phyloP scores from a whole-genome alignment of 73 alveolate species.

The Paramecium sexaurelia region DNA sequence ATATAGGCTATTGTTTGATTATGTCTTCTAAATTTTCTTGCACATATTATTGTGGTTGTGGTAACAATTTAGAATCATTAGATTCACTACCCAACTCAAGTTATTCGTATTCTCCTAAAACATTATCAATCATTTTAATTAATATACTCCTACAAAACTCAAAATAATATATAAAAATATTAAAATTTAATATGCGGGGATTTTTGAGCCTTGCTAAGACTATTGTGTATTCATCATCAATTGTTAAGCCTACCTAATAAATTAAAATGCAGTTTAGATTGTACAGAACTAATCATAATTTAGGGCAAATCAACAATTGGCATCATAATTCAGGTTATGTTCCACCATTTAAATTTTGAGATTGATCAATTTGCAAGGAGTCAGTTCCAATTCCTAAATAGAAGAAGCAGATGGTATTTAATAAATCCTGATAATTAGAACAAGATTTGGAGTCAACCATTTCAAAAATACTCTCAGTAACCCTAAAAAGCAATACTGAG shows the following conservation, averaged over 20 bases:
- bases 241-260: background rate
- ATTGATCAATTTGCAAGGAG: background rate
- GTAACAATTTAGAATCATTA: background rate
- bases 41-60: background rate
- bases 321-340: background rate
- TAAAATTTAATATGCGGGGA: background rate
- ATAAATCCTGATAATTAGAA: background rate
- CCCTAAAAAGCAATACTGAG: constrained; percentile 9
- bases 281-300: background rate
- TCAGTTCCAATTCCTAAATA: background rate
- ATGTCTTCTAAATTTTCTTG: background rate
- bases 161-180: background rate
- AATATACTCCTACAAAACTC: background rate
- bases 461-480: background rate
- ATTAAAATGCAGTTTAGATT: background rate
- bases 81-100: background rate
- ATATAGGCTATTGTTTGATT: background rate
- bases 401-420: background rate
- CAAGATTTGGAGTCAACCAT: background rate
- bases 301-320: background rate
- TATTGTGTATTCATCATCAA: background rate
- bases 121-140: background rate
- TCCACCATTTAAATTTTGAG: background rate
- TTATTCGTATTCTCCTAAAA: background rate
- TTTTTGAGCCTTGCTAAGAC: background rate